phyloP scores from a whole-genome alignment of 1,139 yeast species.

The Lodderomyces pseudojiufengensis region DNA sequence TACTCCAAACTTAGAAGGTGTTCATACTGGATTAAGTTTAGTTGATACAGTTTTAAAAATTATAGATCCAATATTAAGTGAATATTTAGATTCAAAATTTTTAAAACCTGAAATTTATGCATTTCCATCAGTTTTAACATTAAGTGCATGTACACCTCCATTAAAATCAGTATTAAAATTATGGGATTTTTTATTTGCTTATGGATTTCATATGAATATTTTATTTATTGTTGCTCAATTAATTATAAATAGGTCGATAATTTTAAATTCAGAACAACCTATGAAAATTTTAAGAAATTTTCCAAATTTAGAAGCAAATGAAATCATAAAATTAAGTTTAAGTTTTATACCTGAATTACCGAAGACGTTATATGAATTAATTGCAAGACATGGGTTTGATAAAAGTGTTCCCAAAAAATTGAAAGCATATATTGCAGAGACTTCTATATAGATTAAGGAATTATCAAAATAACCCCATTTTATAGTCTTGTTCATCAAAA shows the following conservation, averaged over 20 bases:
- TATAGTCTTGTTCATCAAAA: constrained; percentile 56
- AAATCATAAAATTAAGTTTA: constrained; percentile 72
- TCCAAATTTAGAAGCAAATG: constrained; percentile 70
- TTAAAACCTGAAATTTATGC: constrained; percentile 84
- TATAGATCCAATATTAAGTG: constrained; percentile 70
- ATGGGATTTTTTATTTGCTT: constrained; percentile 91
- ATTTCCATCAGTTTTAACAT: constrained; percentile 79
- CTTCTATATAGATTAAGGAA: constrained; percentile 1
- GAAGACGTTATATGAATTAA: constrained; percentile 58
- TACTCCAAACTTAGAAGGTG: constrained; percentile 76
- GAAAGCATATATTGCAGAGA: constrained; percentile 20
- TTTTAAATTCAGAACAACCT: constrained; percentile 61
- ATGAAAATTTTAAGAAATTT: constrained; percentile 72
- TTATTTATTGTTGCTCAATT: constrained; percentile 83
- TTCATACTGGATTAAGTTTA: constrained; percentile 67
- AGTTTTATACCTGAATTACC: constrained; percentile 82
- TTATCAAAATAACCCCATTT: constrained; percentile 18
- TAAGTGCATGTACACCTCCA: constrained; percentile 90
- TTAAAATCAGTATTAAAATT: constrained; percentile 66
- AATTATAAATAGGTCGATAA: constrained; percentile 59
- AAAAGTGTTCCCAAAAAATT: constrained; percentile 39
- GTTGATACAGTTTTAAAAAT: constrained; percentile 69
- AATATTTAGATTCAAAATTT: constrained; percentile 58
- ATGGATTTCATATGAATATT: constrained; percentile 86
- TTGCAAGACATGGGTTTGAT: constrained; percentile 73